Base-by-base conservation (phyloP, 1,139 yeast species). In the Wickerhamomyces sp. region DNA sequence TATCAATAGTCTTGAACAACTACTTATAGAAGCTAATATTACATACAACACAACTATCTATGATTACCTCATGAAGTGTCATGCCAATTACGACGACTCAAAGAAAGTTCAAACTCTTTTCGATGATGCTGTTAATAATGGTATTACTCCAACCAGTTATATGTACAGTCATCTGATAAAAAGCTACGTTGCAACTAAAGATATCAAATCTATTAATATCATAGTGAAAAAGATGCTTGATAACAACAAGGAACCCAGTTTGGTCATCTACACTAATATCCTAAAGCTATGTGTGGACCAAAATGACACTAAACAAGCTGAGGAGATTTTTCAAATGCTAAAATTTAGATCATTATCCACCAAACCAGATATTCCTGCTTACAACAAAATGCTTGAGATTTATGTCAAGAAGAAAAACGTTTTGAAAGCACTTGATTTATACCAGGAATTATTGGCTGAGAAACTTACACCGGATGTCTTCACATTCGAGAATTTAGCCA, bases 271-370 rank as follows among this genome's bases (percentile, higher is more conserved):
- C 51, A 72, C 85, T 2, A 76, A 79, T 20, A 69, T 88, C 2
- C 60, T 89, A 39, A 81, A 82, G 45, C 74, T 88, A 17, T 81
- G 86, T 54, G 78, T 80, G 4, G 71, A 77, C 42, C 56, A 75
- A 18, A 64, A 65, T 19, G 74, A 79, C 44, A 78, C 70, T 47
- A 62, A 70, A 27, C 79, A 76, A 47, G 96, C 96, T 0, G 74
- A 76, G 42, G 78, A 80, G 38, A 68, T 86, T 2, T 92, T 92
- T 58, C 92, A 84, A 51, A 77, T 88, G 47, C 81, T 92, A 89
- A 90, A 88, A 58, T 90, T 86, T 57, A 61, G 83, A 46, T 78
- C 94, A 1, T 56, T 68, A 7, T 62, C 65, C 25, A 76, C 87
- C 3, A 74, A 75, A 38, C 97, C 97, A 0, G 83, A 79, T 37